Evolutionary conservation across 2,329 filamentous ascomycete species (phyloP), one percentile per base, ranked within the genome.

Genomic region (Periglandula ipomoeae): DNA sequence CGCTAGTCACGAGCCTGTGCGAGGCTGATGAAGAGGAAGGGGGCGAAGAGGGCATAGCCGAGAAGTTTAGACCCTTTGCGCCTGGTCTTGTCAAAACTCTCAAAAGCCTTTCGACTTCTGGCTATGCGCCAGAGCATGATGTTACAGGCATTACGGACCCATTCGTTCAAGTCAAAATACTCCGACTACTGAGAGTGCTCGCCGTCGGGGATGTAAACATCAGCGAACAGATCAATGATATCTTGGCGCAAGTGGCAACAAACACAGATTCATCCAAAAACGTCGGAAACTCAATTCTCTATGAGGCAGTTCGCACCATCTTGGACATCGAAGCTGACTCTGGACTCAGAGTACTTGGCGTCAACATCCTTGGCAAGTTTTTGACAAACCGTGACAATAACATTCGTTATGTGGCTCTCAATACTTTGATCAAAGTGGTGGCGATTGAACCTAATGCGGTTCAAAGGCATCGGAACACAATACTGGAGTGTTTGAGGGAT

Each of bases 181-280:
- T 98, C 48, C 83, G 87, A 49, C 71, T 98, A 46, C 73, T 98
- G 46, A 79, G 91, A 55, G 87, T 95, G 8, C 74, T 98, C 41
- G 91, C 86, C 15, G 82, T 89, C 53, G 90, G 91, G 32, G 89
- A 98, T 65, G 74, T 82, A 10, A 78, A 89, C 52, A 89, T 88
- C 23, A 97, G 89, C 65, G 94, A 98, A 68, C 85, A 95, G 66
- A 97, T 98, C 72, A 98, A 97, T 70, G 93, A 98, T 62, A 98
- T 98, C 53, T 73, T 98, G 52, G 93, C 93, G 5, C 90, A 95
- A 71, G 93, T 98, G 48, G 93, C 93, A 46, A 97, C 91, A 35
- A 98, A 98, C 67, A 98, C 93, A 1, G 93, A 98, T 62, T 89
- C 91, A 0, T 90, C 90, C 24, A 98, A 98, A 73, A 98, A 98